Conservation (phyloP, 164 flowering plant genomes). For the Vitis cinerea region DNA sequence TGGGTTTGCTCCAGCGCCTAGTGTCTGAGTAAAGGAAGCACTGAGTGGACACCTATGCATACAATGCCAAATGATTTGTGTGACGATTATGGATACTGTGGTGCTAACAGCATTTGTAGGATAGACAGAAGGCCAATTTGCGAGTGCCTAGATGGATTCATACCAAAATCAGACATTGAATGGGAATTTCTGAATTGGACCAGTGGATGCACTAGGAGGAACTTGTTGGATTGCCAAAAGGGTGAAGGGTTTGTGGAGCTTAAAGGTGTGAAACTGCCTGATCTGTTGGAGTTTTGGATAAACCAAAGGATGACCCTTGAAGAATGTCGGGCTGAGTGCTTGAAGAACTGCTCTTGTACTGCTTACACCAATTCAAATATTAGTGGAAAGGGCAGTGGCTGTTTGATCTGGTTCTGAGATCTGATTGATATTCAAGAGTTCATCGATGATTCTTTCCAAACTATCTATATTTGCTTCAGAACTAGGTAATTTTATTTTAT, state of each 20-base stretch:
- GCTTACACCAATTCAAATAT: conserved; percentile 10
- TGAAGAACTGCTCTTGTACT: conserved; percentile 22
- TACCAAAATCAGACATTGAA: neutral
- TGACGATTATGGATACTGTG: conserved; percentile 21
- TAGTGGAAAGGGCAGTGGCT: conserved; percentile 5
- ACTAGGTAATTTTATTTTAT: conserved; percentile 11
- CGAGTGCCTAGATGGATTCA: conserved; percentile 19
- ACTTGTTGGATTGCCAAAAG: neutral
- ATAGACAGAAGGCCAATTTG: conserved; percentile 1
- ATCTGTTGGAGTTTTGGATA: neutral
- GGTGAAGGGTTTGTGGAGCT: conserved; percentile 18
- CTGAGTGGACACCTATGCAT: conserved; percentile 1
- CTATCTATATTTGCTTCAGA: conserved; percentile 10
- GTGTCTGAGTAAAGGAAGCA: conserved; percentile 8
- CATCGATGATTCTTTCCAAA: neutral
- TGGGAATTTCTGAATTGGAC: conserved; percentile 10
- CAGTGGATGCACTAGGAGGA: conserved; percentile 18
- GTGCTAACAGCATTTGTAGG: conserved; percentile 18
- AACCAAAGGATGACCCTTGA: neutral
- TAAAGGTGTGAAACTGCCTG: conserved; percentile 19
- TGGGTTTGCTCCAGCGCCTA: conserved; percentile 10
- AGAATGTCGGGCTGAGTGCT: conserved; percentile 18
- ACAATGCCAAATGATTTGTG: conserved; percentile 9
- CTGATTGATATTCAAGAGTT: conserved; percentile 15
- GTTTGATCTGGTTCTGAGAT: conserved; percentile 19